Conservation (phyloP, 352 stramenopile genomes). For the Phytophthora cryptogea region DNA sequence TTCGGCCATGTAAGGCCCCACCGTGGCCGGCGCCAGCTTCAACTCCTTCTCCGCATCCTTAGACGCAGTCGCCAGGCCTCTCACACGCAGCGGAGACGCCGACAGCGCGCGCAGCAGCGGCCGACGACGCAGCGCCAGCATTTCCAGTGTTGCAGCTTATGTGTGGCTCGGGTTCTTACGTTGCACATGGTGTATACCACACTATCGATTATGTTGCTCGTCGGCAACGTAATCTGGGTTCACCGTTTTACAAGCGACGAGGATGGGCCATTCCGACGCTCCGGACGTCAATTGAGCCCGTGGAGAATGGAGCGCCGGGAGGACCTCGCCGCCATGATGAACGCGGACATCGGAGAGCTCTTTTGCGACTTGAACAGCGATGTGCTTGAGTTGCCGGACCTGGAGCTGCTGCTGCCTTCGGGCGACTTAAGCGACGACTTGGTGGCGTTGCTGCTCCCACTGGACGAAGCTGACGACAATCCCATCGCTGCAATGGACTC, state of each 20-base stretch:
- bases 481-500: conserved; percentile 9
- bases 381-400: conserved; percentile 26
- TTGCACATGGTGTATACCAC: conserved; percentile 9
- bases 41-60: conserved; percentile 15
- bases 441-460: conserved; percentile 15
- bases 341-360: conserved; percentile 7
- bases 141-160: conserved; percentile 12
- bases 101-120: conserved; percentile 7
- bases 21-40: conserved; percentile 46
- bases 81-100: conserved; percentile 7
- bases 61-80: conserved; percentile 10
- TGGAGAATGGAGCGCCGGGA: conserved; percentile 10
- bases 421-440: conserved; percentile 17
- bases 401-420: conserved; percentile 30
- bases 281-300: conserved; percentile 9
- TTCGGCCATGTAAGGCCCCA: conserved; percentile 67
- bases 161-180: conserved; percentile 16
- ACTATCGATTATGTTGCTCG: neutral
- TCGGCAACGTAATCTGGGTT: conserved; percentile 2
- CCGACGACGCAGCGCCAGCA: conserved; percentile 27
- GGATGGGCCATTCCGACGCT: conserved; percentile 29
- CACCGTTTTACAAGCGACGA: neutral
- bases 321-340: conserved; percentile 9
- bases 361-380: conserved; percentile 13
- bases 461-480: conserved; percentile 1